These are phyloP conservation scores for Leptographium lundbergii DNA, from an alignment of 2,329 filamentous ascomycete genomes.

Conservation along the genomic window DNA sequence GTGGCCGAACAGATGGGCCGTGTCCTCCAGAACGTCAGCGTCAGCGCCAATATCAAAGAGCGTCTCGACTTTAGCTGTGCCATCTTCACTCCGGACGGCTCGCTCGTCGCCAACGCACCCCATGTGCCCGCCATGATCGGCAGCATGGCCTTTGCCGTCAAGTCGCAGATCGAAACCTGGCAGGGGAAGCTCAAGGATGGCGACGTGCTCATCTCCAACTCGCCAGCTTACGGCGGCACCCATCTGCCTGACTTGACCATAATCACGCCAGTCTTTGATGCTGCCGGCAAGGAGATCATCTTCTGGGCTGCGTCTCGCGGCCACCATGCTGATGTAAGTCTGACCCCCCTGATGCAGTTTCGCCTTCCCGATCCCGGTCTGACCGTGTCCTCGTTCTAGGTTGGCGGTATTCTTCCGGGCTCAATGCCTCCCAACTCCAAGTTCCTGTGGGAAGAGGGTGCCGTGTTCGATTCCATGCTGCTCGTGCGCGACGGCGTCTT, in stretches of 20 bases:
- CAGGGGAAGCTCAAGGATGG: constrained; percentile 62
- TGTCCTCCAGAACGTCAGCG: constrained; percentile 66
- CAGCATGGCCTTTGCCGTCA: constrained; percentile 70
- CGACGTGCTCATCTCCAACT: constrained; percentile 73
- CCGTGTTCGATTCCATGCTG: constrained; percentile 51
- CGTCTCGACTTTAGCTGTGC: constrained; percentile 73
- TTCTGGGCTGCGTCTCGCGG: constrained; percentile 73
- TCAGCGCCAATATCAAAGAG: constrained; percentile 72
- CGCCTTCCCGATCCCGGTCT: neutral
- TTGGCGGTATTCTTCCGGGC: constrained; percentile 57
- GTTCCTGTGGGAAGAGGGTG: constrained; percentile 51
- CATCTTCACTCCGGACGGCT: constrained; percentile 61
- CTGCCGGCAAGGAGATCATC: constrained; percentile 50
- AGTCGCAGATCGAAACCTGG: constrained; percentile 68
- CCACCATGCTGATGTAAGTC: constrained; percentile 54
- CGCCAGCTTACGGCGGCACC: constrained; percentile 42
- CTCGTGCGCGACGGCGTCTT: constrained; percentile 65
- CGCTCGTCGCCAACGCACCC: constrained; percentile 65
- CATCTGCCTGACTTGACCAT: constrained; percentile 76
- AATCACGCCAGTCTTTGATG: constrained; percentile 62
- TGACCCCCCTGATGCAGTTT: neutral
- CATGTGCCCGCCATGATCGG: constrained; percentile 66
- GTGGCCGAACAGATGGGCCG: constrained; percentile 50
- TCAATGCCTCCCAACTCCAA: constrained; percentile 69
- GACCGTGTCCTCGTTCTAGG: neutral